These are phyloP conservation scores for Auriscalpium vulgare DNA, from an alignment of 768 basidiomycete species.

Conservation along the genomic window DNA sequence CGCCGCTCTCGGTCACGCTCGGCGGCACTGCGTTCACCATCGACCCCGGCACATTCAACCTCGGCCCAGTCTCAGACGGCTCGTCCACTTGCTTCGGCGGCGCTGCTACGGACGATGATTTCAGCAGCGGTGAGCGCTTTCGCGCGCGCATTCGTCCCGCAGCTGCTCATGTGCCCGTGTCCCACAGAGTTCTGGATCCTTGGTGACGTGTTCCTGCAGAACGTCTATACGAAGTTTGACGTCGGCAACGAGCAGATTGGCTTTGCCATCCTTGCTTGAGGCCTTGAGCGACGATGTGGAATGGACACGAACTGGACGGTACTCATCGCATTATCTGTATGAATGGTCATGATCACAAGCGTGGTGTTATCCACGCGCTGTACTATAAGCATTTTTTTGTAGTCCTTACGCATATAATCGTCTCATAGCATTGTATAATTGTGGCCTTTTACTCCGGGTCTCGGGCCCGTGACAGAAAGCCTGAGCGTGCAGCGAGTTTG, in stretches of 20 bases:
- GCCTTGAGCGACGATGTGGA: not conserved
- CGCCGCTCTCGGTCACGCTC: slow-evolving; percentile 22
- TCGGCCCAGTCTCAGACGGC: slow-evolving; percentile 15
- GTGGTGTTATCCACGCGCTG: too few species aligned
- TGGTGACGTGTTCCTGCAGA: slow-evolving; percentile 1
- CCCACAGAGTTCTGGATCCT: not conserved
- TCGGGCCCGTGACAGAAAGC: too few species aligned
- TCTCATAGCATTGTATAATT: too few species aligned
- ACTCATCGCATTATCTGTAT: too few species aligned
- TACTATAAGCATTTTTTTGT: too few species aligned
- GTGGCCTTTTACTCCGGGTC: too few species aligned
- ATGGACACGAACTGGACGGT: too few species aligned
- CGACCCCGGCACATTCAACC: slow-evolving; percentile 19
- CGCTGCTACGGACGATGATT: not conserved
- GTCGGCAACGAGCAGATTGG: slow-evolving; percentile 6
- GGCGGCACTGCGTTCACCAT: slow-evolving; percentile 19
- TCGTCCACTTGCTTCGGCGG: slow-evolving; percentile 11
- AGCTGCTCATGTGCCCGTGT: too few species aligned
- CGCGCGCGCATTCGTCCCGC: too few species aligned
- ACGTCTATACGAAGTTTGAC: slow-evolving; percentile 1
- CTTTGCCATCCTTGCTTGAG: not conserved
- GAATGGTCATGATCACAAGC: too few species aligned
- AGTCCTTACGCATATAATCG: too few species aligned
- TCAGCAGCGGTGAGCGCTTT: not conserved
- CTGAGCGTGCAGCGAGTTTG: too few species aligned